phyloP scores from a whole-genome alignment of 2,329 filamentous ascomycete species.

The Mycocentrospora acerina region DNA sequence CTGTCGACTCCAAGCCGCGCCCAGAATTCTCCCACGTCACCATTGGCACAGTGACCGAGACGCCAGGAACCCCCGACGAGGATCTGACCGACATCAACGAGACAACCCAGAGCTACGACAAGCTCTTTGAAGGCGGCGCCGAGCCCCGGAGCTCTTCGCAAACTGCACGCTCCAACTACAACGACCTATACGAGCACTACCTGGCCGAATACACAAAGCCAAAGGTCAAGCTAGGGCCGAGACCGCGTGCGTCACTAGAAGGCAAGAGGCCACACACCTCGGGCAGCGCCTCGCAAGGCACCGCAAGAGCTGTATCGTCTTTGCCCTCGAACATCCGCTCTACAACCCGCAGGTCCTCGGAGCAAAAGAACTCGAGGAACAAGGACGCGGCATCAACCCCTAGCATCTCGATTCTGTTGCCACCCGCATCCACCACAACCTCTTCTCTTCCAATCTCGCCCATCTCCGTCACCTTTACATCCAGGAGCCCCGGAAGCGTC shows the following conservation, averaged over 20 bases:
- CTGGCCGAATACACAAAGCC: slow-evolving; percentile 63
- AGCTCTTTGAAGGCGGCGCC: slow-evolving; percentile 37
- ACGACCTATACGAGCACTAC: slow-evolving; percentile 49
- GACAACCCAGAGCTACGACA: slow-evolving; percentile 37
- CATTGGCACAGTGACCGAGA: slow-evolving; percentile 23
- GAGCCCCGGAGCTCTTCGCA: slow-evolving; percentile 49
- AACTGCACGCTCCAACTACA: slow-evolving; percentile 41
- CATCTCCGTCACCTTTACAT: slow-evolving; percentile 41
- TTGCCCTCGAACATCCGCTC: slow-evolving; percentile 77
- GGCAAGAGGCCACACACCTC: slow-evolving; percentile 62
- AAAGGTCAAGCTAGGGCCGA: slow-evolving; percentile 86
- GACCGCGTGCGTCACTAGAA: slow-evolving; percentile 78
- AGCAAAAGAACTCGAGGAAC: slow-evolving; percentile 40
- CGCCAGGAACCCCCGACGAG: slow-evolving; percentile 18
- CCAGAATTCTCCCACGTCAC: slow-evolving; percentile 25
- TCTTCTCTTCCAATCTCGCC: slow-evolving; percentile 38
- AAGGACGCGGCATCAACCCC: slow-evolving; percentile 33
- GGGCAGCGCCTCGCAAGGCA: slow-evolving; percentile 44
- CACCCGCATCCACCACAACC: slow-evolving; percentile 37
- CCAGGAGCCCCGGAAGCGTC: slow-evolving; percentile 43
- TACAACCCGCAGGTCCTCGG: slow-evolving; percentile 30
- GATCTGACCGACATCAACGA: slow-evolving; percentile 23
- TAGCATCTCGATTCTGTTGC: slow-evolving; percentile 34
- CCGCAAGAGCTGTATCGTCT: slow-evolving; percentile 71
- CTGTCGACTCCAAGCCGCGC: slow-evolving; percentile 11